These are phyloP conservation scores for Cadophora sp. DNA, from an alignment of 2,329 filamentous ascomycete genomes.

Conservation along the genomic window DNA sequence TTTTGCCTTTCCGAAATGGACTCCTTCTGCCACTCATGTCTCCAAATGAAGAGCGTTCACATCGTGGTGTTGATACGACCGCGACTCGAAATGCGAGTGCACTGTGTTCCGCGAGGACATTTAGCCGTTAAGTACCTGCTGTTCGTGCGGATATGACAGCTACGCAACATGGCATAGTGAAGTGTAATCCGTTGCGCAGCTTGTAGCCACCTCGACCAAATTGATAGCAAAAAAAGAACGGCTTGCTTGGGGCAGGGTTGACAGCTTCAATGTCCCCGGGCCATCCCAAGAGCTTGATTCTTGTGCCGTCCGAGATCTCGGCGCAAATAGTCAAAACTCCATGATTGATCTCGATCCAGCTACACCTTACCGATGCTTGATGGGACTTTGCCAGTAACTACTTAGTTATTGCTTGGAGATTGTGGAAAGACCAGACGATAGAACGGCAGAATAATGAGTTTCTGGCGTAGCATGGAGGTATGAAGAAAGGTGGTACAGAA, in stretches of 20 bases:
- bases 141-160: background rate
- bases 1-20: too few species aligned
- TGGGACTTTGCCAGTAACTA: background rate
- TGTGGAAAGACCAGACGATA: background rate
- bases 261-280: background rate
- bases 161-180: too few species aligned
- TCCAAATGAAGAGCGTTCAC: too few species aligned
- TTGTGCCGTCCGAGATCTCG: background rate
- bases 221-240: background rate
- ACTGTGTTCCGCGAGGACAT: background rate
- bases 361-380: background rate
- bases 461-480: background rate
- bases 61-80: too few species aligned
- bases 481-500: background rate
- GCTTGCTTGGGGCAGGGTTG: background rate
- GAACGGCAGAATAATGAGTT: background rate
- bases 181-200: too few species aligned
- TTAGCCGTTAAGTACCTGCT: background rate
- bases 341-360: background rate
- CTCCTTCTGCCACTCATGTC: too few species aligned
- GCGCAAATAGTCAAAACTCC: background rate
- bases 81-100: background rate
- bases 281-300: background rate
- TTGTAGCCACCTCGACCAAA: too few species aligned
- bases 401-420: slow-evolving; percentile 1